Percentiles rank a stretch among this genome's conserved stretches.
phyloP scores from a whole-genome alignment of 2,329 filamentous ascomycete genomes.

The Colletotrichum zoysiae region DNA sequence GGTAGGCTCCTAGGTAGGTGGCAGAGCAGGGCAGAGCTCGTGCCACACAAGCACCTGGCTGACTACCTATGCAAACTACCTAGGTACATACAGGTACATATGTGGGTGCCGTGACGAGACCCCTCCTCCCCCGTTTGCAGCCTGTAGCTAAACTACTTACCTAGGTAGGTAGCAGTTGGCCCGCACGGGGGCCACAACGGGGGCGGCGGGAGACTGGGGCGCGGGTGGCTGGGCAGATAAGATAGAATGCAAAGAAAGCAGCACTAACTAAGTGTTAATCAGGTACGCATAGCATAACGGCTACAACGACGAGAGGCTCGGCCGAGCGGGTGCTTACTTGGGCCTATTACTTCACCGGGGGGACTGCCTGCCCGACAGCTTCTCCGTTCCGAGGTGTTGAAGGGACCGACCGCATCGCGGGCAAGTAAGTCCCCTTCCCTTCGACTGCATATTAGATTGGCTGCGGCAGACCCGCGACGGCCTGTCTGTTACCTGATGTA shows the following conservation, averaged over 20 bases:
- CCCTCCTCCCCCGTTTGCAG: conserved; percentile 29
- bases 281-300: no score
- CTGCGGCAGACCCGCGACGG: conserved; percentile 2
- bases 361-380: neutral
- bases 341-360: neutral
- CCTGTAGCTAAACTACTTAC: neutral
- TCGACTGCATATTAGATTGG: conserved; percentile 12
- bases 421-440: neutral
- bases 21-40: conserved; percentile 31
- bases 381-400: conserved; percentile 2
- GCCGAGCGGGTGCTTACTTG: no score
- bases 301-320: no score
- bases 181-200: neutral
- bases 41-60: conserved; percentile 20
- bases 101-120: conserved; percentile 27
- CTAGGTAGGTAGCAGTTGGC: neutral
- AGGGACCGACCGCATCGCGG: conserved; percentile 4
- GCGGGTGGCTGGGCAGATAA: neutral
- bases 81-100: neutral
- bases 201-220: neutral
- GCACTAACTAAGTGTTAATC: conserved; percentile 1
- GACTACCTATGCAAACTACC: neutral
- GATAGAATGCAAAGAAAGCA: neutral
- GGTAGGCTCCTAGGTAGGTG: neutral
- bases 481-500: neutral